These are phyloP conservation scores for Emericellopsis cladophorae DNA, from an alignment of 2,329 filamentous ascomycete genomes.

Conservation along the genomic window DNA sequence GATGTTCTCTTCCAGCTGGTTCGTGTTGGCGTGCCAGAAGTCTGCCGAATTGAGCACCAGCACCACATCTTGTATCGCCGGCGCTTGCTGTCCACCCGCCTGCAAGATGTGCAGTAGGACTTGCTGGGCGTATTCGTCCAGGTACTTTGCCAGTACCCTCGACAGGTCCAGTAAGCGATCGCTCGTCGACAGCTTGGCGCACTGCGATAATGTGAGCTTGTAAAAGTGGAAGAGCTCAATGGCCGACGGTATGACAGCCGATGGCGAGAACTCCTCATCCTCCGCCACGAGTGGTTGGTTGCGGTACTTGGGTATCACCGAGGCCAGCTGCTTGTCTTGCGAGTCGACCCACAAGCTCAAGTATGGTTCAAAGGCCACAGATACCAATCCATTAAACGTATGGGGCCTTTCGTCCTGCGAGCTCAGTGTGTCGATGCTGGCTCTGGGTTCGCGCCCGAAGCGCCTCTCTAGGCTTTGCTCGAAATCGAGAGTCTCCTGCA, in stretches of 20 bases:
- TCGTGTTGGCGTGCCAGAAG: constrained; percentile 90
- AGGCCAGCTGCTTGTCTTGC: constrained; percentile 77
- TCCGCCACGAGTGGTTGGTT: constrained; percentile 64
- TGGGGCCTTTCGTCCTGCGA: constrained; percentile 65
- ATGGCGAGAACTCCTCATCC: constrained; percentile 86
- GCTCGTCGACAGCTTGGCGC: constrained; percentile 90
- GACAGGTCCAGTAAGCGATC: constrained; percentile 74
- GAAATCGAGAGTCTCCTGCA: constrained; percentile 95
- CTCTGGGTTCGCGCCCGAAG: constrained; percentile 61
- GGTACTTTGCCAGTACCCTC: constrained; percentile 76
- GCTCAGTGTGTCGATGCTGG: constrained; percentile 81
- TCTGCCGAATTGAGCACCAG: constrained; percentile 92
- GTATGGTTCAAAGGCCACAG: constrained; percentile 94
- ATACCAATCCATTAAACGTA: constrained; percentile 81
- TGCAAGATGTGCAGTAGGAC: constrained; percentile 66
- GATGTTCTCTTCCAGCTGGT: constrained; percentile 88
- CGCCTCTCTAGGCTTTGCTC: constrained; percentile 81
- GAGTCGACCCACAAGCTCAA: constrained; percentile 94
- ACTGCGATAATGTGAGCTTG: constrained; percentile 82
- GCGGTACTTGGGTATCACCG: constrained; percentile 79
- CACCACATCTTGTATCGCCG: constrained; percentile 61
- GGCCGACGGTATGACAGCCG: constrained; percentile 82
- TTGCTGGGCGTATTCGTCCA: constrained; percentile 91
- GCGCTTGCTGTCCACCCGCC: constrained; percentile 36
- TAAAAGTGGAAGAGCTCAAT: constrained; percentile 98